Evolutionary conservation across 306 rosid species (phyloP).

Genomic region (Fragaria nilgerrensis): DNA sequence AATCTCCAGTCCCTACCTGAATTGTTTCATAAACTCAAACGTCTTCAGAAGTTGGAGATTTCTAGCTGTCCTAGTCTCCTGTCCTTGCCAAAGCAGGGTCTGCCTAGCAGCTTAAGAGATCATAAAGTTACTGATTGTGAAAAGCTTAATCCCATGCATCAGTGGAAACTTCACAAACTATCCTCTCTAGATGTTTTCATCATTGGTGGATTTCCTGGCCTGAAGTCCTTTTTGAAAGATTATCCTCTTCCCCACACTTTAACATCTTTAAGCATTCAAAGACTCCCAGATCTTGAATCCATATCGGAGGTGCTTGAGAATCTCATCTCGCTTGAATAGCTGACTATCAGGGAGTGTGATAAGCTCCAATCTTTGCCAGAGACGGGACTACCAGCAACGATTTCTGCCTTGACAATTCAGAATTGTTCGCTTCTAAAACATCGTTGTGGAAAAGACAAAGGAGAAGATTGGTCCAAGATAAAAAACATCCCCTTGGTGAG

Average conservation of each 20-base stretch:
- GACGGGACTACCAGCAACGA: slow-evolving; percentile 2
- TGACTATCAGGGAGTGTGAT: not conserved
- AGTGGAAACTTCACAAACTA: slow-evolving; percentile 2
- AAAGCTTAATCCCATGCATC: slow-evolving; percentile 2
- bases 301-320: slow-evolving; percentile 1
- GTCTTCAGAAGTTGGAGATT: slow-evolving; percentile 18
- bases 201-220: slow-evolving; percentile 11
- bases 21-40: not conserved
- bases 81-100: slow-evolving; percentile 22
- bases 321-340: not conserved
- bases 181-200: not conserved
- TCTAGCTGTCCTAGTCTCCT: slow-evolving; percentile 23
- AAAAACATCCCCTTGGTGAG: not conserved
- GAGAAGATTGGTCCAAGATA: slow-evolving; percentile 16
- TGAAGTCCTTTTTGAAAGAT: not conserved
- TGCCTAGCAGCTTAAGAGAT: slow-evolving; percentile 14
- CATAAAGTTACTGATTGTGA: slow-evolving; percentile 22
- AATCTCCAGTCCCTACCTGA: slow-evolving; percentile 10
- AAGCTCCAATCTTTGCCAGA: slow-evolving; percentile 7
- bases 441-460: not conserved
- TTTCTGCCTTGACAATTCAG: slow-evolving; percentile 1
- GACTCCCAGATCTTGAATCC: slow-evolving; percentile 15
- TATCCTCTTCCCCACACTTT: not conserved
- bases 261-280: not conserved
- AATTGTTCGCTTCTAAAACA: not conserved